Evolutionary conservation across 257 asterid genomes (phyloP), one percentile per base, ranked within the genome.

Genomic region (Ajuga chamaepitys): DNA sequence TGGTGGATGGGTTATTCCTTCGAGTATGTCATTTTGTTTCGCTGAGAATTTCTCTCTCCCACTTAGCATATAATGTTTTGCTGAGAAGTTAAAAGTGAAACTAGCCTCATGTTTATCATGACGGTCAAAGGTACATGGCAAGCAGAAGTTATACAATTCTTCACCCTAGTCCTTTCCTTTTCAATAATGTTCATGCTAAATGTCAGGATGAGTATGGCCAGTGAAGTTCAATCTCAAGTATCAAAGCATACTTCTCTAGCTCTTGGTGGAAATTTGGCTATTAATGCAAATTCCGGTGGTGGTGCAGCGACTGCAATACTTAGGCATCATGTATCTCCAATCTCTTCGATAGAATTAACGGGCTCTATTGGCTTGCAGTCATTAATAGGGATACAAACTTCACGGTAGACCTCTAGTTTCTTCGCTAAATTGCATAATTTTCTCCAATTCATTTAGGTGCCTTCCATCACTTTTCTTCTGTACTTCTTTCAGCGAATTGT

Each of bases 141-240:
- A 62, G 18, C 22, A 56, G 51, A 46, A 44, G 14, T n/a, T 22
- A 55, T 24, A 37, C 40, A 40, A 42, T n/a, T 50, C 26, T 22
- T 46, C 35, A 22, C 75, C 63, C 55, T 16, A 20, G 58, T 4
- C 18, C 32, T 24, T 44, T 50, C 54, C 64, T 57, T 77, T 62
- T 61, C 17, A 0, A 64, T 70, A 62, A 56, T 67, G 70, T 45
- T 77, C 51, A 34, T 64, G 65, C 59, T 72, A 58, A 61, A 66
- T 82, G 73, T 30, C 88, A 94, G 99, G 80, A 88, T 94, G 97
- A 91, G 77, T 69, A 86, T 94, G 96, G 91, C 93, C 24, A 94
- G 88, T 81, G 93, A 90, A 83, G 80, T 85, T 60, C 95, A 88
- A 37, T 86, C 97, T 55, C 86, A 80, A 71, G 42, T 90, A 73